Evolutionary conservation across 2,329 filamentous ascomycete genomes (phyloP), one percentile per base, ranked within the genome.

Genomic region (Cytospora paraplurivora): DNA sequence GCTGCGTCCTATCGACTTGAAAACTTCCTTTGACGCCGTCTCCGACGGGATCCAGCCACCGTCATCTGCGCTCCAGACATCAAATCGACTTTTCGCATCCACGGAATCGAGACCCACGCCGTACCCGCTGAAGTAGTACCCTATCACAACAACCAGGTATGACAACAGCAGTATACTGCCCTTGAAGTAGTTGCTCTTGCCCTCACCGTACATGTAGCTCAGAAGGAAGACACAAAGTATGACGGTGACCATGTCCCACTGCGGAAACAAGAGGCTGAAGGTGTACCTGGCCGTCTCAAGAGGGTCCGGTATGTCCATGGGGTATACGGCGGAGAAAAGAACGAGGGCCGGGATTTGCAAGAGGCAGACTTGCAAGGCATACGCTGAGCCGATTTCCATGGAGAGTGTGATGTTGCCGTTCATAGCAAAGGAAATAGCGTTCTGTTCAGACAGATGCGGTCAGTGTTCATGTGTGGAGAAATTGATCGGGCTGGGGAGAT

Each of bases 131-230:
- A 96, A 90, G 77, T 92, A 98, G 80, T 96, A 99, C 1, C 95
- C 95, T 52, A 92, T 86, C 34, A 97, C 81, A 56, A 99, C 92
- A 34, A 98, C 95, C 32, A 98, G 77, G 75, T 99, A 99, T 38
- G 92, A 95, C 57, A 99, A 81, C 67, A 98, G 87, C 59, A 99
- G 82, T 70, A 98, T 97, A 68, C 92, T 96, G 58, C 95, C 95
- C 80, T 99, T 99, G 86, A 99, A 99, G 77, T 99, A 99, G 77
- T 99, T 99, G 81, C 93, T 98, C 86, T 99, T 99, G 49, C 95
- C 95, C 78, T 99, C 95, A 58, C 94, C 92, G 71, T 98, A 96
- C 82, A 99, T 94, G 81, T 98, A 97, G 72, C 93, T 97, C 68
- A 99, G 86, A 62, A 99, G 80, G 79, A 99, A 97, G 19, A 99